Conservation (phyloP, 495 filamentous ascomycete genomes). For the Trichoderma virens region DNA sequence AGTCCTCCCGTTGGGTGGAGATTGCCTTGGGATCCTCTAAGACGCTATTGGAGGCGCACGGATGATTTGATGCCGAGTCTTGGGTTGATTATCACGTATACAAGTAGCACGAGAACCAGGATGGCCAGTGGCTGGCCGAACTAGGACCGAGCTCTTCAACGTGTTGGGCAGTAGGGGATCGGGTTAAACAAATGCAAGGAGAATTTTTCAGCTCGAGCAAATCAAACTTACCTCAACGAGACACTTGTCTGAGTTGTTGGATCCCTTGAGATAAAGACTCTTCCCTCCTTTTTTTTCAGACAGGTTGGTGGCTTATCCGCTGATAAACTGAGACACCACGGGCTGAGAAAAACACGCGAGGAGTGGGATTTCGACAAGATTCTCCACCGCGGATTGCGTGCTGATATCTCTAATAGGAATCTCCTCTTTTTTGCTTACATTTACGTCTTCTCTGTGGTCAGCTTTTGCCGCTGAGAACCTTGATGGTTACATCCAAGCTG, state of each 20-base stretch:
- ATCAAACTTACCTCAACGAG: no score
- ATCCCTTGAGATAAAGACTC: no score
- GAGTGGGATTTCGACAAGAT: background rate
- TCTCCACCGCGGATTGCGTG: background rate
- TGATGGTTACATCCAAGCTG: background rate
- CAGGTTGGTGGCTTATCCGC: no score
- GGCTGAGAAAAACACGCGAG: background rate
- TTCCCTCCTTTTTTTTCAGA: no score
- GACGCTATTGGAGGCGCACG: background rate
- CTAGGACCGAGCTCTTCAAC: no score
- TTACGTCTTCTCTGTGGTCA: background rate
- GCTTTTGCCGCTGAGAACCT: constrained; percentile 5
- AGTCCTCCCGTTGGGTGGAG: background rate
- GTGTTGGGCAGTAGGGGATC: no score
- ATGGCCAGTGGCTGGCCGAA: background rate
- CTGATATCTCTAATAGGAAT: background rate
- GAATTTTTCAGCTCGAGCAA: no score
- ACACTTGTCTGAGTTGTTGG: no score
- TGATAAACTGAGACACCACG: no score
- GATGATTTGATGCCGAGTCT: background rate
- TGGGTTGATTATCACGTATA: background rate
- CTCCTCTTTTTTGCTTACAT: background rate
- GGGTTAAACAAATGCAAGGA: no score
- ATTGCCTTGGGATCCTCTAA: background rate
- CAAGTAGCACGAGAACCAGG: background rate